phyloP scores from a whole-genome alignment of 768 basidiomycete genomes.

The Amanita pallidorosea region DNA sequence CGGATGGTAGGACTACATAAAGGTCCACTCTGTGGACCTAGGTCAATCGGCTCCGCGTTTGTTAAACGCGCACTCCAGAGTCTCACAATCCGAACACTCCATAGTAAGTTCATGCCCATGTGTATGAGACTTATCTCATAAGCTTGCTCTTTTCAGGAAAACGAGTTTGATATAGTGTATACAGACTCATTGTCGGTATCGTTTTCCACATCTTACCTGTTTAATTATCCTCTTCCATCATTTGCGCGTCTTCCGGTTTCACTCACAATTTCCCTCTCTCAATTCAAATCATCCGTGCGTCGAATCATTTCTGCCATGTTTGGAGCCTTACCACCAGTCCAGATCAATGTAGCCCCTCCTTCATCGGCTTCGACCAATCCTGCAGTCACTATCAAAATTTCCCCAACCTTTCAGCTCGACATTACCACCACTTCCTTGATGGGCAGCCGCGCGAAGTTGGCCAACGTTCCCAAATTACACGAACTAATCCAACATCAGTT shows the following conservation, averaged over 20 bases:
- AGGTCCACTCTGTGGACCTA: constrained; percentile 75
- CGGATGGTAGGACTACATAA: constrained; percentile 62
- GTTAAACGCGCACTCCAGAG: constrained; percentile 49
- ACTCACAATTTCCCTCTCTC: constrained; percentile 65
- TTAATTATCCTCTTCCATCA: constrained; percentile 75
- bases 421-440: constrained; percentile 85
- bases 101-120: constrained; percentile 9
- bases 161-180: constrained; percentile 79
- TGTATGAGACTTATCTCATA: not conserved
- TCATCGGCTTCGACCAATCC: constrained; percentile 40
- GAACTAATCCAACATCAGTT: constrained; percentile 88
- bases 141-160: constrained; percentile 36
- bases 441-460: constrained; percentile 94
- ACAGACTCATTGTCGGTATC: constrained; percentile 77
- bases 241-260: constrained; percentile 80
- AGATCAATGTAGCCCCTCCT: constrained; percentile 63
- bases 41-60: constrained; percentile 74
- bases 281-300: constrained; percentile 60
- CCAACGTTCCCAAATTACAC: constrained; percentile 94
- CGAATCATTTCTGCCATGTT: not conserved
- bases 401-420: constrained; percentile 80
- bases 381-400: constrained; percentile 59
- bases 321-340: constrained; percentile 3
- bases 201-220: constrained; percentile 71
- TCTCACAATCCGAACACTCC: constrained; percentile 8